Percentiles rank a stretch among this genome's conserved stretches.
These are phyloP conservation scores for Pseudogymnoascus sp. DNA, from an alignment of 2,329 filamentous ascomycete species.

Conservation along the genomic window DNA sequence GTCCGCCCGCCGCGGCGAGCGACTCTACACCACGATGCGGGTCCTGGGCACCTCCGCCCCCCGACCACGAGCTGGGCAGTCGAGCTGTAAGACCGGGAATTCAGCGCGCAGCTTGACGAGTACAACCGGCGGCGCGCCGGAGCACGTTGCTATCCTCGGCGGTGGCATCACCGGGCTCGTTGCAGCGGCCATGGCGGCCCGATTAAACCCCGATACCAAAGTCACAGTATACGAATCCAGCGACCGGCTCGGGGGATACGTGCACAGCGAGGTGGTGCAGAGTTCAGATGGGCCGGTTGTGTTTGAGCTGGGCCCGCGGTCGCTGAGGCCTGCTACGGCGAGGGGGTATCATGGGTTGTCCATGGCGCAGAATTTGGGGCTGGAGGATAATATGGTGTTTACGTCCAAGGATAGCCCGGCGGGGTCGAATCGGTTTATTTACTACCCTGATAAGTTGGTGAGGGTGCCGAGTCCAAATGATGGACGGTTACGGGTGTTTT, in stretches of 20 bases:
- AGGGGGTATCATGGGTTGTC: conserved; percentile 23
- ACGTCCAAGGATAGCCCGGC: conserved; percentile 45
- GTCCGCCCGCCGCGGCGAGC: neutral
- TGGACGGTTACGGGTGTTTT: conserved; percentile 29
- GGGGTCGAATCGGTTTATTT: conserved; percentile 68
- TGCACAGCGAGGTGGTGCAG: conserved; percentile 59
- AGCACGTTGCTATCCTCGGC: conserved; percentile 61
- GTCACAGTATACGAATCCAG: conserved; percentile 78
- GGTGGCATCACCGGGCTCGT: conserved; percentile 79
- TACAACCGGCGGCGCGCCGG: neutral
- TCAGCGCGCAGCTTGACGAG: neutral
- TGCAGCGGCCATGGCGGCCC: conserved; percentile 69
- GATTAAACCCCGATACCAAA: conserved; percentile 58
- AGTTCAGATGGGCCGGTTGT: conserved; percentile 58
- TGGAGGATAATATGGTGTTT: conserved; percentile 51
- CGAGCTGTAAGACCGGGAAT: neutral
- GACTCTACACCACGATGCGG: neutral
- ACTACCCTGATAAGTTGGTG: conserved; percentile 80
- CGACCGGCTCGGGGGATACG: conserved; percentile 73
- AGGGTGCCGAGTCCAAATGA: conserved; percentile 46
- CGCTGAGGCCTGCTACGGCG: conserved; percentile 24
- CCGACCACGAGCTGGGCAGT: neutral
- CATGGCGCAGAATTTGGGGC: conserved; percentile 42
- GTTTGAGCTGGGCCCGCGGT: conserved; percentile 78
- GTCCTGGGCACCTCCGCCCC: neutral